These are phyloP conservation scores for Coemansia sp. DNA, from an alignment of 192 early-diverging fungal species.

Conservation along the genomic window DNA sequence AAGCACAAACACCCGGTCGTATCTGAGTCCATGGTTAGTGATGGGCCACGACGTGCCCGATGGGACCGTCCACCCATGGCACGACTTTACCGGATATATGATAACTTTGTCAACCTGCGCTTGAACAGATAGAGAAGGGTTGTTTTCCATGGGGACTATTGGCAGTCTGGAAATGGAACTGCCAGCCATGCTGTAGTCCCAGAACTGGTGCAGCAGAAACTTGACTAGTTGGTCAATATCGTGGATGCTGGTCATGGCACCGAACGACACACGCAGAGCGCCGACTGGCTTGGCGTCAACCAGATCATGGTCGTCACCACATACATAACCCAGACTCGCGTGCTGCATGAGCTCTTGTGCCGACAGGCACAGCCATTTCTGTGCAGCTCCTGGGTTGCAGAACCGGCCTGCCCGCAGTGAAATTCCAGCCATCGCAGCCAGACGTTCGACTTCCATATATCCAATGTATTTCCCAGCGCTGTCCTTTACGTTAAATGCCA, in stretches of 20 bases:
- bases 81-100: constrained; percentile 82
- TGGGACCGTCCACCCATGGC: constrained; percentile 58
- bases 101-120: constrained; percentile 31
- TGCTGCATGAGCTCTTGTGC: constrained; percentile 55
- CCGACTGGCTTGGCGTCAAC: constrained; percentile 69
- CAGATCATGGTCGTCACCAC: constrained; percentile 74
- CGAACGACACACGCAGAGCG: constrained; percentile 75
- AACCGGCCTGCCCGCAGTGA: constrained; percentile 71
- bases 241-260: constrained; percentile 62
- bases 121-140: neutral
- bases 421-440: constrained; percentile 67
- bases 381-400: constrained; percentile 80
- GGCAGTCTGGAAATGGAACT: neutral
- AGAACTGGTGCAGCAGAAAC: constrained; percentile 65
- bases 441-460: constrained; percentile 62
- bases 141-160: neutral
- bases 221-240: constrained; percentile 61
- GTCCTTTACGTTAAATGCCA: constrained; percentile 70
- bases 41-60: constrained; percentile 28
- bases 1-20: constrained; percentile 43
- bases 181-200: neutral
- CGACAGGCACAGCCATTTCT: constrained; percentile 63
- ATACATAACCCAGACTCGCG: constrained; percentile 64
- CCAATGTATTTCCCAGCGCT: constrained; percentile 60
- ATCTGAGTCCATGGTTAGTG: constrained; percentile 33